Evolutionary conservation across 495 filamentous ascomycete species (phyloP), one percentile per base, ranked within the genome.

Genomic region (Venustampulla echinocandica): DNA sequence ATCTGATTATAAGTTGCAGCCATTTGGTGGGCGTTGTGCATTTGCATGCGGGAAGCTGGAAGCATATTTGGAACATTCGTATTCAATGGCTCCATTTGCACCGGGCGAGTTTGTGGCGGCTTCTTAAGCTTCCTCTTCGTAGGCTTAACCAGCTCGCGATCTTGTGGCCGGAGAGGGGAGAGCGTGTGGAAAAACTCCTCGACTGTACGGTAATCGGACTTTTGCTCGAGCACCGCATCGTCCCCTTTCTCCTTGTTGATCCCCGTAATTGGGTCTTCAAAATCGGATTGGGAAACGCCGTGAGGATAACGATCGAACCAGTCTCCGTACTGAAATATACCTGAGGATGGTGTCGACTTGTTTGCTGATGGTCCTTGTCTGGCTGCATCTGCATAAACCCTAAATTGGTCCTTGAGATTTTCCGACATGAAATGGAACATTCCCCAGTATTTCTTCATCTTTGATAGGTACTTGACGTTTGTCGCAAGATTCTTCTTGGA

Each of bases 251-350:
- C 81, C 55, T 82, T 82, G 61, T 76, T 69, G 24, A 49, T 48
- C 46, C 76, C 74, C 1, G 69, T 66, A 28, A 80, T 80, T 0
- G 87, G 82, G 50, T 90, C 87, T 53, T 90, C 84, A 65, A 84
- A 92, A 62, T 92, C 84, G 9, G 81, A 70, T 43, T 82, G 75
- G 21, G 86, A 85, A 17, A 96, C 86, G 10, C 92, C 92, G 56
- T 92, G 87, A 1, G 92, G 92, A 65, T 96, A 96, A 53, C 86
- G 81, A 59, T 90, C 80, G 58, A 96, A 96, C 92, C 92, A 98
- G 63, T 98, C 92, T 27, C 90, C 90, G 55, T 97, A 98, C 59
- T 96, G 90, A 67, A 95, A 90, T 61, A 95, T 86, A 10, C 75
- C 79, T 3, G 70, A 66, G 1, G 69, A 63, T 23, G 68, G 70